Evolutionary conservation across 2,329 filamentous ascomycete species (phyloP).

Genomic region (Venturiaceae sp.): DNA sequence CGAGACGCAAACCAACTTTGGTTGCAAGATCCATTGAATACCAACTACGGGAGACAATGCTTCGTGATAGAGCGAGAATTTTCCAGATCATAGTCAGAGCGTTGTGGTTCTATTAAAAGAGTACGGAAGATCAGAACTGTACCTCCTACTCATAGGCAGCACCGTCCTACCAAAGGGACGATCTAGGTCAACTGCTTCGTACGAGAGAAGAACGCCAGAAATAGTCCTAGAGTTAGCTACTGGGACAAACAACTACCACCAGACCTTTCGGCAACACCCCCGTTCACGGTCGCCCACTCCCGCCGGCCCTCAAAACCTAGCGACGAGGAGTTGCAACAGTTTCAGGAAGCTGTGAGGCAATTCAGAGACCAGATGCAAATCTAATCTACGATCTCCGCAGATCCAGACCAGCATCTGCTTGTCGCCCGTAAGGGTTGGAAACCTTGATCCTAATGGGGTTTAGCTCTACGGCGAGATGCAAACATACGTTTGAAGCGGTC

Average conservation of each 20-base stretch:
- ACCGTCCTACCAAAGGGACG: too few relatives aligned
- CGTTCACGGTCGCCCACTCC: not conserved
- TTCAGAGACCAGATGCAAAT: not conserved
- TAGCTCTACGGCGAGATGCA: not conserved
- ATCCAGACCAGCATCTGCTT: not conserved
- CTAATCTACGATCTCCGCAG: not conserved
- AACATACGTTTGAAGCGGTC: not conserved
- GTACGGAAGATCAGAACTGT: too few relatives aligned
- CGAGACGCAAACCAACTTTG: too few relatives aligned
- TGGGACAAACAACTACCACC: too few relatives aligned
- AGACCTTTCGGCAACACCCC: not conserved
- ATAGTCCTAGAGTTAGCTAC: too few relatives aligned
- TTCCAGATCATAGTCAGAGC: too few relatives aligned
- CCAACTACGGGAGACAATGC: too few relatives aligned
- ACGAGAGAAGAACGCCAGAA: too few relatives aligned
- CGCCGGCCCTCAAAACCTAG: not conserved
- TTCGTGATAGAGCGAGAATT: too few relatives aligned
- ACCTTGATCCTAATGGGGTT: not conserved
- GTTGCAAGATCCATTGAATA: too few relatives aligned
- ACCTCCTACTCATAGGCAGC: too few relatives aligned
- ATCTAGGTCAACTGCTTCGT: not conserved
- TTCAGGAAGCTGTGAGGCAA: not conserved
- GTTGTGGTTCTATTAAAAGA: too few relatives aligned
- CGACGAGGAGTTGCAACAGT: not conserved
- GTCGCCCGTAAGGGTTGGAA: not conserved